phyloP scores from a whole-genome alignment of 2,329 filamentous ascomycete genomes.

The Lasiodiplodia sp. region DNA sequence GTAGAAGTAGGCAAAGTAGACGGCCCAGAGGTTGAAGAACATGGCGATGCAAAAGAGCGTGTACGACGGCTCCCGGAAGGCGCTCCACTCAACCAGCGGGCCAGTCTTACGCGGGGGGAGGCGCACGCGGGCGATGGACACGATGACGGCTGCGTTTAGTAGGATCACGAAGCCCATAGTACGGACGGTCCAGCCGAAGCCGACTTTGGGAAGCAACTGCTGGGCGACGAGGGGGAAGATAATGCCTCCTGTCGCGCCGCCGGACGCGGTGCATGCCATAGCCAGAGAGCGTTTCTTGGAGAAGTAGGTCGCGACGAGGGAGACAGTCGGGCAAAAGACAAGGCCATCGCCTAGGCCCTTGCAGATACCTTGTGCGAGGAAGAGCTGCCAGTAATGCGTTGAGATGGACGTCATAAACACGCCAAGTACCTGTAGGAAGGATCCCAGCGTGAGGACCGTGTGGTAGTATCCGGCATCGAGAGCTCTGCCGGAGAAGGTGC shows the following conservation, averaged over 20 bases:
- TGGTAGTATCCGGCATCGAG: conserved; percentile 54
- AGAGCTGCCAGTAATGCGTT: conserved; percentile 43
- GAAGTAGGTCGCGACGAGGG: conserved; percentile 48
- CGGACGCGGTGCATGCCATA: conserved; percentile 36
- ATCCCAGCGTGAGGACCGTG: conserved; percentile 39
- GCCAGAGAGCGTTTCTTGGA: conserved; percentile 42
- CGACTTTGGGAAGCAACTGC: conserved; percentile 31
- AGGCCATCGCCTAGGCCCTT: conserved; percentile 57
- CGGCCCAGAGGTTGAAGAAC: conserved; percentile 55
- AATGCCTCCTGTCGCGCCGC: conserved; percentile 33
- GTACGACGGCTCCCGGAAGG: conserved; percentile 64
- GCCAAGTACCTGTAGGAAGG: conserved; percentile 47
- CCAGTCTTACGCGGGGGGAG: conserved; percentile 55
- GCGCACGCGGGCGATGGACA: conserved; percentile 50
- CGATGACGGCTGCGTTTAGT: conserved; percentile 39
- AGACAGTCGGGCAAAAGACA: conserved; percentile 48
- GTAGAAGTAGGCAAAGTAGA: conserved; percentile 67
- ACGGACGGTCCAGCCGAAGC: conserved; percentile 34
- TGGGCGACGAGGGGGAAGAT: conserved; percentile 33
- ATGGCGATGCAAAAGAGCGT: conserved; percentile 53
- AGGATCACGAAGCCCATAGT: conserved; percentile 54
- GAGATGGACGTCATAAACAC: conserved; percentile 55
- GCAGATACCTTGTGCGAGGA: conserved; percentile 48
- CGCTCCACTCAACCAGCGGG: conserved; percentile 61
- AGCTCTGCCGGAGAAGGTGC: conserved; percentile 51